These are phyloP conservation scores for Entomortierella lignicola DNA, from an alignment of 192 early-diverging fungal species.

Conservation along the genomic window DNA sequence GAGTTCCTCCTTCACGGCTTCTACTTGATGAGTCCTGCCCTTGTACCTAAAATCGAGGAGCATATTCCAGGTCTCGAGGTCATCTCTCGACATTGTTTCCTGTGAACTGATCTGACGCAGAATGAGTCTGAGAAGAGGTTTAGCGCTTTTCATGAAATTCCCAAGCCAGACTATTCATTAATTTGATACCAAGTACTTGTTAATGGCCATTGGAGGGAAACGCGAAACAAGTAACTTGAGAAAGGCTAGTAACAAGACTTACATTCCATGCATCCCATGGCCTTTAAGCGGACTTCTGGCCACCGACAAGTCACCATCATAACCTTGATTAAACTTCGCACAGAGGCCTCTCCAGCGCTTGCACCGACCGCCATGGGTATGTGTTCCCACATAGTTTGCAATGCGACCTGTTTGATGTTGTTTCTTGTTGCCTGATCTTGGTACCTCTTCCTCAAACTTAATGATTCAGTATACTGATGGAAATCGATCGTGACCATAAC, in stretches of 20 bases:
- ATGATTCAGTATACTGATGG: conserved; percentile 23
- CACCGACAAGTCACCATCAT: conserved; percentile 52
- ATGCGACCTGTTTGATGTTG: conserved; percentile 32
- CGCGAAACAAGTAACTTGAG: not conserved
- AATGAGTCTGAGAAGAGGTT: conserved; percentile 33
- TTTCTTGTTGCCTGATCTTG: conserved; percentile 20
- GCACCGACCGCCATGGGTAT: conserved; percentile 13
- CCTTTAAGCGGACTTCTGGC: conserved; percentile 42
- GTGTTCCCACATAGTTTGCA: conserved; percentile 41
- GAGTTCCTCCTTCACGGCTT: conserved; percentile 49
- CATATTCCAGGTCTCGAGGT: conserved; percentile 46
- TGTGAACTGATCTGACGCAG: conserved; percentile 40
- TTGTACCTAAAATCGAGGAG: conserved; percentile 48
- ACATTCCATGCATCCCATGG: conserved; percentile 50
- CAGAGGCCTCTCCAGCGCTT: conserved; percentile 22
- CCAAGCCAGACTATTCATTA: conserved; percentile 41
- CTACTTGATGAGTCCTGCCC: conserved; percentile 34
- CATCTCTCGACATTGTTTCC: conserved; percentile 17
- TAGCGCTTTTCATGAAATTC: conserved; percentile 33
- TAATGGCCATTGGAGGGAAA: not conserved
- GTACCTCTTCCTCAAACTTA: conserved; percentile 28
- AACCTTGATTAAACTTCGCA: conserved; percentile 44
- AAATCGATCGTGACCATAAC: conserved; percentile 45
- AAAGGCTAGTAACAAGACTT: not conserved
- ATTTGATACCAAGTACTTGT: not conserved